Conservation (phyloP, 176 grass and related monocot species). For the Oryza glumipatula region DNA sequence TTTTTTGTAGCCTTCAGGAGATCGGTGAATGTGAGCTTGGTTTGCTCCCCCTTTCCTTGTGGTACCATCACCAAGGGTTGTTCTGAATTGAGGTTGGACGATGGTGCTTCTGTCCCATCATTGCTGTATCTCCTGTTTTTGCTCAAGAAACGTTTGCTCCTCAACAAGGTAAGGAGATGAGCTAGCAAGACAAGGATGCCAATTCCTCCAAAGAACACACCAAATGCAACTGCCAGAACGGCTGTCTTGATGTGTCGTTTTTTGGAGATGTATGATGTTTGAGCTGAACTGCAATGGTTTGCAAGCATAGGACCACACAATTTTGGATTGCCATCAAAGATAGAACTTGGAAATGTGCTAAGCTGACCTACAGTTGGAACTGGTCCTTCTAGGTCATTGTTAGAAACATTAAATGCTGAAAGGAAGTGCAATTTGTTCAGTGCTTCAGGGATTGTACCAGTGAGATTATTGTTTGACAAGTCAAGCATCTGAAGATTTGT, state of each 20-base stretch:
- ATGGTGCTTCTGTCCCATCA: neutral
- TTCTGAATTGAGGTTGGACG: slow-evolving; percentile 29
- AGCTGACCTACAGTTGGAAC: slow-evolving; percentile 49
- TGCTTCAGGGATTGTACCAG: neutral
- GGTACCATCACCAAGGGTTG: slow-evolving; percentile 36
- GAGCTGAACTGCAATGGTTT: slow-evolving; percentile 26
- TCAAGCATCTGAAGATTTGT: slow-evolving; percentile 10
- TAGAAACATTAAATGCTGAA: slow-evolving; percentile 51
- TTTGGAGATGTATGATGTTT: neutral
- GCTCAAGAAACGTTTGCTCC: neutral
- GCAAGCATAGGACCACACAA: slow-evolving; percentile 48
- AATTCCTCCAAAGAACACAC: slow-evolving; percentile 43
- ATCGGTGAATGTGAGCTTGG: slow-evolving; percentile 41
- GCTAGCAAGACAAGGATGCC: slow-evolving; percentile 38
- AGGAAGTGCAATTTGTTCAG: slow-evolving; percentile 20
- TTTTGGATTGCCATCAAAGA: slow-evolving; percentile 54
- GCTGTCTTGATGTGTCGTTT: neutral
- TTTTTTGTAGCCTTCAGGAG: slow-evolving; percentile 70
- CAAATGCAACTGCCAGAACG: slow-evolving; percentile 33
- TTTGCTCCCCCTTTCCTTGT: slow-evolving; percentile 6
- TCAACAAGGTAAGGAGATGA: slow-evolving; percentile 21
- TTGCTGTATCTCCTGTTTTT: slow-evolving; percentile 17
- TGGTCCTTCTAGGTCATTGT: slow-evolving; percentile 53
- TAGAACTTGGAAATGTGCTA: slow-evolving; percentile 52
- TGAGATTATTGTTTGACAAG: neutral